These are phyloP conservation scores for Chlorencoelia australis DNA, from an alignment of 2,329 filamentous ascomycete genomes.

Conservation along the genomic window DNA sequence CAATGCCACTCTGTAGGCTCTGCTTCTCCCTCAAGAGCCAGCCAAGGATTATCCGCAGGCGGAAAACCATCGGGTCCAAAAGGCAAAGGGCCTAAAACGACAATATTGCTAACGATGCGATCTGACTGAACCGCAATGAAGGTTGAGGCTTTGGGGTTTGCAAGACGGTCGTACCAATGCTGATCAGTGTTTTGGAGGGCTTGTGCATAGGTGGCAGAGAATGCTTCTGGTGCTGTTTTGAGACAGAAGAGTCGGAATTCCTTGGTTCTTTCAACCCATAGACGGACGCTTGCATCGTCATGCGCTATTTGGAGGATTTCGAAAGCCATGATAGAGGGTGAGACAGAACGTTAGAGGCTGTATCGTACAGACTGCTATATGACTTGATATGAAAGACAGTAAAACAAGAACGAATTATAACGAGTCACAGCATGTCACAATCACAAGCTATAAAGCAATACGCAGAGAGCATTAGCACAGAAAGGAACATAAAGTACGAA, in stretches of 20 bases:
- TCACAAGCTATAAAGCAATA: too few species aligned
- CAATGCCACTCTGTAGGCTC: slow-evolving; percentile 17
- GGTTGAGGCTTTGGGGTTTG: slow-evolving; percentile 28
- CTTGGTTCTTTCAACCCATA: slow-evolving; percentile 17
- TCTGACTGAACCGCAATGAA: slow-evolving; percentile 26
- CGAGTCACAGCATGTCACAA: too few species aligned
- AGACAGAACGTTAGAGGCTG: background rate
- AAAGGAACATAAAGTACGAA: too few species aligned
- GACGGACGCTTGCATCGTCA: slow-evolving; percentile 15
- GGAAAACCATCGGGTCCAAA: slow-evolving; percentile 9
- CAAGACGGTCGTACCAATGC: slow-evolving; percentile 29
- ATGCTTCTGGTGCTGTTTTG: slow-evolving; percentile 25
- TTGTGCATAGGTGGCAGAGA: slow-evolving; percentile 30
- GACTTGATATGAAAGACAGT: too few species aligned
- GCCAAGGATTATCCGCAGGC: slow-evolving; percentile 15
- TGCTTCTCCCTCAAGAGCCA: slow-evolving; percentile 2
- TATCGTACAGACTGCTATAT: too few species aligned
- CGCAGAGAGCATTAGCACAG: too few species aligned
- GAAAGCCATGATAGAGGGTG: slow-evolving; percentile 14
- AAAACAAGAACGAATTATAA: too few species aligned
- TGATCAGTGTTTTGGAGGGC: slow-evolving; percentile 29
- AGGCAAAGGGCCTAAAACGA: slow-evolving; percentile 26
- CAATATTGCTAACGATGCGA: slow-evolving; percentile 26
- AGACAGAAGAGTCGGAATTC: slow-evolving; percentile 20
- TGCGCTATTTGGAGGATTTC: slow-evolving; percentile 19